phyloP scores from a whole-genome alignment of 192 early-diverging fungal species.

The Backusella liffmaniae region DNA sequence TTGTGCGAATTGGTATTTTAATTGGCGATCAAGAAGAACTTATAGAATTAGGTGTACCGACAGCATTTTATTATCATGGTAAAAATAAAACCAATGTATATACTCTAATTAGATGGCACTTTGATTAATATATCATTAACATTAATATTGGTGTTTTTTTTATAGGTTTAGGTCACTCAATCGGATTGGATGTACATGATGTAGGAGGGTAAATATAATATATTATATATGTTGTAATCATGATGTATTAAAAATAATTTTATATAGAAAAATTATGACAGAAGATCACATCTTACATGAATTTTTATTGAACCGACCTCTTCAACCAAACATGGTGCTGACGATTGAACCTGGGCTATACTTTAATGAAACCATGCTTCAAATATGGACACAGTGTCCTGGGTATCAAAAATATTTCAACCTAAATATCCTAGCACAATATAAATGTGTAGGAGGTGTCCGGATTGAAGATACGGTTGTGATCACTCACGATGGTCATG shows the following conservation, averaged over 20 bases:
- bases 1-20: constrained; percentile 72
- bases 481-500: constrained; percentile 77
- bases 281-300: background rate
- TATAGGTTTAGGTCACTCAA: constrained; percentile 75
- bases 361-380: constrained; percentile 83
- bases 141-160: background rate
- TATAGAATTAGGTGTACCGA: constrained; percentile 62
- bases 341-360: constrained; percentile 94
- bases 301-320: constrained; percentile 38
- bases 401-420: constrained; percentile 63
- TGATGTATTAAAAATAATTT: background rate
- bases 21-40: constrained; percentile 59
- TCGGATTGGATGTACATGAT: constrained; percentile 94
- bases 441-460: constrained; percentile 81
- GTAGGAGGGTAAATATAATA: constrained; percentile 67
- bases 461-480: constrained; percentile 90
- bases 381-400: constrained; percentile 58
- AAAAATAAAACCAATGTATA: background rate
- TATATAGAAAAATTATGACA: background rate
- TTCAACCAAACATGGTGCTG: constrained; percentile 79
- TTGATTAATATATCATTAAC: background rate
- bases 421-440: constrained; percentile 61
- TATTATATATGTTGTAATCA: background rate
- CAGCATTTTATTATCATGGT: constrained; percentile 87
- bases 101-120: background rate